Percentiles rank a stretch among this genome's conserved stretches.
phyloP scores from a whole-genome alignment of 192 early-diverging fungal species.

The Jimgerdemannia lactiflua region DNA sequence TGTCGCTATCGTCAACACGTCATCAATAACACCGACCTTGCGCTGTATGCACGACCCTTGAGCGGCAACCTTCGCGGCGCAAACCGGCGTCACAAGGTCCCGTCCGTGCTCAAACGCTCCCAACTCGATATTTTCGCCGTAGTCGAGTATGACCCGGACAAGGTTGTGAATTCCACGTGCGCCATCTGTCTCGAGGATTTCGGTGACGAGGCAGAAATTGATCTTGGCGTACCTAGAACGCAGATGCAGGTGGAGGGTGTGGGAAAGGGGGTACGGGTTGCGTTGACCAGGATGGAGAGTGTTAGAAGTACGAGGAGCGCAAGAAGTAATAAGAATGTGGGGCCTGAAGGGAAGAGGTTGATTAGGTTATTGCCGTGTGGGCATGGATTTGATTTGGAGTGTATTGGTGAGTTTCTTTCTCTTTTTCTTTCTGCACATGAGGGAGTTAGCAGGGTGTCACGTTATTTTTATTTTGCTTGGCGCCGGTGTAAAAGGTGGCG shows the following conservation, averaged over 20 bases:
- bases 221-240: not conserved
- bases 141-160: constrained; percentile 9
- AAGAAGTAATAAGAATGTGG: not conserved
- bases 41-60: not conserved
- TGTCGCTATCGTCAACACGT: not conserved
- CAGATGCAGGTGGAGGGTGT: not conserved
- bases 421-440: not conserved
- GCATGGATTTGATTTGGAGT: constrained; percentile 33
- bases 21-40: not conserved
- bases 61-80: too few relatives aligned
- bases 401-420: constrained; percentile 26
- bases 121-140: constrained; percentile 25
- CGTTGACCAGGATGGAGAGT: not conserved
- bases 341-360: not conserved
- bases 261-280: not conserved
- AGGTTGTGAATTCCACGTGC: constrained; percentile 31
- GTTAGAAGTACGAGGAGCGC: not conserved
- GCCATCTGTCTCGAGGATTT: constrained; percentile 29
- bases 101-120: constrained; percentile 8
- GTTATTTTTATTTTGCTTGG: not conserved
- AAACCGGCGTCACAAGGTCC: not conserved
- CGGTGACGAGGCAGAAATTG: not conserved
- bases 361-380: constrained; percentile 33
- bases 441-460: not conserved
- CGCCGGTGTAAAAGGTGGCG: too few relatives aligned